Evolutionary conservation across 805 yeast species (phyloP).

Genomic region (Saccharomycopsis sp.): DNA sequence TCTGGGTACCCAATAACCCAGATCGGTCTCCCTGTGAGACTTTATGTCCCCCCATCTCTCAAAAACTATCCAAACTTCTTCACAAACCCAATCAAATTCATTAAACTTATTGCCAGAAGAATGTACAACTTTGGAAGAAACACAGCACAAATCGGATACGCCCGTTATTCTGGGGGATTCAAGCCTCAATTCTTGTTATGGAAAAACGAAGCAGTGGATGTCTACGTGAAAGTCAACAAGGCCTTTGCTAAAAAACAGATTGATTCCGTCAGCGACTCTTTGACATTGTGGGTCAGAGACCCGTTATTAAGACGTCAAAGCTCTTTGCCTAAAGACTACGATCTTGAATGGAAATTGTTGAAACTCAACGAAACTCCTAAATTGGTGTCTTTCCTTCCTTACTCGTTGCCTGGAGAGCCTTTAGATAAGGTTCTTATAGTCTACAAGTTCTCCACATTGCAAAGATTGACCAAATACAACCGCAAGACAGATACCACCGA

Average conservation of each 20-base stretch:
- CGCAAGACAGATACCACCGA: constrained; percentile 39
- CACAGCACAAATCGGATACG: constrained; percentile 58
- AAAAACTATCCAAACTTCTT: constrained; percentile 38
- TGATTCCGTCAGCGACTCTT: constrained; percentile 35
- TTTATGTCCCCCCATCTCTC: constrained; percentile 47
- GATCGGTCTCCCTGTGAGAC: constrained; percentile 17
- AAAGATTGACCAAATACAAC: constrained; percentile 46
- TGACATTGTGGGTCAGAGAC: constrained; percentile 59
- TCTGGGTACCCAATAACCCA: constrained; percentile 3
- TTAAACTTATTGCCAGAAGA: constrained; percentile 49
- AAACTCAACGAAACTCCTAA: constrained; percentile 68
- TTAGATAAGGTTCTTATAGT: constrained; percentile 51
- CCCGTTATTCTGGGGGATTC: constrained; percentile 60
- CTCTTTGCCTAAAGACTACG: constrained; percentile 49
- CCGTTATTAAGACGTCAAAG: constrained; percentile 47
- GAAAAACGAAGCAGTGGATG: constrained; percentile 80
- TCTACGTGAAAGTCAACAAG: constrained; percentile 69
- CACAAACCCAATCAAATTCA: constrained; percentile 35
- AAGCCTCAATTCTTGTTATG: constrained; percentile 67
- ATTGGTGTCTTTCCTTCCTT: constrained; percentile 60
- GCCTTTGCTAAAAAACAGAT: constrained; percentile 64
- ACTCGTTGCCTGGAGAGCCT: constrained; percentile 52
- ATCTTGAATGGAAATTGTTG: constrained; percentile 70
- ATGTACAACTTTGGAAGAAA: constrained; percentile 59
- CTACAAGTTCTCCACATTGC: constrained; percentile 57